Evolutionary conservation across 768 basidiomycete genomes (phyloP).

Genomic region (Xerocomus brunneocitrinus): DNA sequence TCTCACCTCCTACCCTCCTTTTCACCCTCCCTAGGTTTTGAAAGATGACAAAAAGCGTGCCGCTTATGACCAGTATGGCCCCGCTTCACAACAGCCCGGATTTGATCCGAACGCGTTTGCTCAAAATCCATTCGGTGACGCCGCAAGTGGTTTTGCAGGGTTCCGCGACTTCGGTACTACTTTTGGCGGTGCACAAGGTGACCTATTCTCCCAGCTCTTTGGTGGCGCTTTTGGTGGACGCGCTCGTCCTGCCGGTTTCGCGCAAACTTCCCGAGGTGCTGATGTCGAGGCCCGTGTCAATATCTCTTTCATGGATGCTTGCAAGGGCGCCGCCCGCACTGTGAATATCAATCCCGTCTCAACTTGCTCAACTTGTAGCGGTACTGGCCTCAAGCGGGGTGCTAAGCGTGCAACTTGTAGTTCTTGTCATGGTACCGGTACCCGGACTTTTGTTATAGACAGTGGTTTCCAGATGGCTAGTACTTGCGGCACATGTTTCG

Average conservation of each 20-base stretch:
- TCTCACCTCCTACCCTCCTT: slow-evolving; percentile 12
- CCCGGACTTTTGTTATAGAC: slow-evolving; percentile 84
- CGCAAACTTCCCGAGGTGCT: slow-evolving; percentile 54
- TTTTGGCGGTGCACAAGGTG: slow-evolving; percentile 52
- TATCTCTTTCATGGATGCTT: slow-evolving; percentile 90
- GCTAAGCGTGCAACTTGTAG: slow-evolving; percentile 76
- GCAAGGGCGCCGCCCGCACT: slow-evolving; percentile 76
- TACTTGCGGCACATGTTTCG: slow-evolving; percentile 80
- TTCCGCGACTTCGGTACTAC: slow-evolving; percentile 67
- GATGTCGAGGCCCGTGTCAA: slow-evolving; percentile 77
- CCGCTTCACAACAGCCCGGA: slow-evolving; percentile 88
- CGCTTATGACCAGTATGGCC: slow-evolving; percentile 87
- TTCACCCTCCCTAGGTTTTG: slow-evolving; percentile 55
- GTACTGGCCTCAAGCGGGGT: slow-evolving; percentile 82
- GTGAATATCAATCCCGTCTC: slow-evolving; percentile 77
- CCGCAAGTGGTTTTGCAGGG: slow-evolving; percentile 57
- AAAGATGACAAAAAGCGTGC: slow-evolving; percentile 94
- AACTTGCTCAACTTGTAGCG: slow-evolving; percentile 80
- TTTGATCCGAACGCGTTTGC: slow-evolving; percentile 89
- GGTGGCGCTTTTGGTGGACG: slow-evolving; percentile 55
- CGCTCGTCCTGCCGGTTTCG: slow-evolving; percentile 39
- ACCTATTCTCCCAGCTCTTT: slow-evolving; percentile 87
- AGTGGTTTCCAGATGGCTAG: slow-evolving; percentile 96
- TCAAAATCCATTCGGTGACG: slow-evolving; percentile 45
- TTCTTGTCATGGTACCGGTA: slow-evolving; percentile 82